Evolutionary conservation across 495 filamentous ascomycete genomes (phyloP).

Genomic region (Penicillium macrosclerotiorum): DNA sequence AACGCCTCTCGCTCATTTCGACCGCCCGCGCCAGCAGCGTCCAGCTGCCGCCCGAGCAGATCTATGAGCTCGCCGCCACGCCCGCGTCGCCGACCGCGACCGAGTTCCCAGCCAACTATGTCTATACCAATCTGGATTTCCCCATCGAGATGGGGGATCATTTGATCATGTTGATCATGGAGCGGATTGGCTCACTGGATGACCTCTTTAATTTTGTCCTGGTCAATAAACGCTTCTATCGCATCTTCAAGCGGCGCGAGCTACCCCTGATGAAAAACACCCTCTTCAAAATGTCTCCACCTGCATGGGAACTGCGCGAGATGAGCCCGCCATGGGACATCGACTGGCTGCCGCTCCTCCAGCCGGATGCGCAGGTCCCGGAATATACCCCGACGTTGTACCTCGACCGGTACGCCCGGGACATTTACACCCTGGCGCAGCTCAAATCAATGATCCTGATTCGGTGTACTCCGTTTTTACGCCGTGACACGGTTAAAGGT

Average conservation of each 20-base stretch:
- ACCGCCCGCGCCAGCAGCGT: slow-evolving; percentile 22
- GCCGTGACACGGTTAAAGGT: slow-evolving; percentile 55
- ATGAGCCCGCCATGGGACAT: slow-evolving; percentile 55
- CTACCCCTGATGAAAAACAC: slow-evolving; percentile 54
- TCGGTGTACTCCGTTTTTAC: slow-evolving; percentile 57
- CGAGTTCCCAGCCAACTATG: slow-evolving; percentile 7
- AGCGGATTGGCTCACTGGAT: slow-evolving; percentile 48
- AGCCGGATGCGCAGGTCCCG: slow-evolving; percentile 48
- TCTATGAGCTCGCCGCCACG: slow-evolving; percentile 41
- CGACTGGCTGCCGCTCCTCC: slow-evolving; percentile 38
- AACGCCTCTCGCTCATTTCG: slow-evolving; percentile 11
- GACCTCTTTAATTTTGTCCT: slow-evolving; percentile 58
- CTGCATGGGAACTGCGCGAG: slow-evolving; percentile 65
- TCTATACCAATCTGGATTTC: slow-evolving; percentile 14
- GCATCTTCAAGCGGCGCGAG: slow-evolving; percentile 60
- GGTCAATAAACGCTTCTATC: slow-evolving; percentile 58
- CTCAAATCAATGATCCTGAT: slow-evolving; percentile 60
- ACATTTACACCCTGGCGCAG: slow-evolving; percentile 57
- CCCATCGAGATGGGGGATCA: slow-evolving; percentile 45
- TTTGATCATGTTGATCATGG: slow-evolving; percentile 51
- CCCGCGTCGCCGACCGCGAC: slow-evolving; percentile 23
- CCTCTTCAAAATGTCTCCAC: slow-evolving; percentile 56
- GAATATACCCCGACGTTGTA: slow-evolving; percentile 59
- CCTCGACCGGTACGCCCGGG: slow-evolving; percentile 53
- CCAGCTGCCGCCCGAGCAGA: slow-evolving; percentile 18